Evolutionary conservation across 2,329 filamentous ascomycete genomes (phyloP).

Genomic region (Trichoderma semiorbis): DNA sequence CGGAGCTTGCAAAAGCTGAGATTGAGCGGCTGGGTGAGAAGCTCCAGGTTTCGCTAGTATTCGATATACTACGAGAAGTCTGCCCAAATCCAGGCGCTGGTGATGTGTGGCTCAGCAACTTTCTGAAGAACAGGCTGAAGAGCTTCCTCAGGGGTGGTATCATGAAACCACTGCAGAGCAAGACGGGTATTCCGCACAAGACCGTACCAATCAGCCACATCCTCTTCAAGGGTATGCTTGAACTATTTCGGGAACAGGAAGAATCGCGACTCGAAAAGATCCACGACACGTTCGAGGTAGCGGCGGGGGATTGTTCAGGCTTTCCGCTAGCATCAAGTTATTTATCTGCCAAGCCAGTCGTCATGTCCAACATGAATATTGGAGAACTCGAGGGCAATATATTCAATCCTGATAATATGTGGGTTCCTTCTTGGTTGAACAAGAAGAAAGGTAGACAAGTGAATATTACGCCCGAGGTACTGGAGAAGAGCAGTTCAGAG

Average conservation of each 20-base stretch:
- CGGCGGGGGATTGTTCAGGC: not conserved
- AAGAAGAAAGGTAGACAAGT: not conserved
- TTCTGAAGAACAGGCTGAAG: not conserved
- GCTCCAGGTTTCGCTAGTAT: not conserved
- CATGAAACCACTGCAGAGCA: not conserved
- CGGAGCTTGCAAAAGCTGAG: not conserved
- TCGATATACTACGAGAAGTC: not conserved
- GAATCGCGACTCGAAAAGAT: not conserved
- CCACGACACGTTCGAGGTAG: not conserved
- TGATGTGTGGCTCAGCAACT: not conserved
- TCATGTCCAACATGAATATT: not conserved
- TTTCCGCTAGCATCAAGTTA: not conserved
- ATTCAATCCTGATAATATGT: not conserved
- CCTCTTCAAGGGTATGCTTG: not conserved
- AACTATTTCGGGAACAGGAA: not conserved
- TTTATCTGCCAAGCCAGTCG: not conserved
- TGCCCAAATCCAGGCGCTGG: not conserved
- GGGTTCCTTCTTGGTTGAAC: not conserved
- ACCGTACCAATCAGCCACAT: not conserved
- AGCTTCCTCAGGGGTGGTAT: not conserved
- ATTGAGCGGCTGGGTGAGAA: not conserved
- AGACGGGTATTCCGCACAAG: not conserved
- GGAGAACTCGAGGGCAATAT: not conserved
- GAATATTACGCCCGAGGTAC: not conserved
- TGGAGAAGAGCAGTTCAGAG: not conserved